Evolutionary conservation across 305 asterid genomes (phyloP), one percentile per base, ranked within the genome.

Genomic region (Petunia hybrid): DNA sequence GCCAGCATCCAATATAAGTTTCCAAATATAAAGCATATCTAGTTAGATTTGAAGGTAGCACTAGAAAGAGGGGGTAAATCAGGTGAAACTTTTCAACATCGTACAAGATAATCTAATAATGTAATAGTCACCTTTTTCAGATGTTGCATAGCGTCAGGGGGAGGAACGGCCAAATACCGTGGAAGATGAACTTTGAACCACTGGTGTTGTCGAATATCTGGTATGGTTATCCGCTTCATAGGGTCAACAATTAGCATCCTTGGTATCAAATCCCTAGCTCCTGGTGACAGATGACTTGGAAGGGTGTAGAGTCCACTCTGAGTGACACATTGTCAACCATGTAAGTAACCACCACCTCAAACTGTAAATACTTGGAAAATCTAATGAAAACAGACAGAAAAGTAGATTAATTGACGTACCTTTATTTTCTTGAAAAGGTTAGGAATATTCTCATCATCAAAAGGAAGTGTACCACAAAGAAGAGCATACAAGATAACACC

Each of bases 401-500:
- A 81, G 42, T 73, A 85, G 78, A 82, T 74, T 68, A 79, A 43
- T 65, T 38, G 57, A 22, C 53, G 74, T 80, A 93, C 98, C 97
- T 93, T 95, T 84, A 95, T 95, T 89, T 95, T 95, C 86, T 92
- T 92, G 91, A 95, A 93, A 77, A 95, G 98, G 83, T 89, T 92
- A 77, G 98, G 98, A 51, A 93, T 93, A 71, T 93, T 95, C 84
- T 92, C 99, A 83, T 95, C 99, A 46, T 93, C 99, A 73, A 95
- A 95, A 84, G 98, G 98, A 82, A 95, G 95, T 55, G 95, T 86
- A 68, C 99, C 99, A 80, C 99, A 95, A 71, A 95, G 97, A 86
- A 95, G 95, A 77, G 99, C 98, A 85, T 95, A 95, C 78, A 95
- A 85, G 84, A 93, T 95, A 81, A 93, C 97, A 57, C 99, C 99